Percentiles rank a stretch among this genome's conserved stretches.
These are phyloP conservation scores for Sugiyamaella sp. DNA, from an alignment of 1,139 yeast genomes.

Conservation along the genomic window DNA sequence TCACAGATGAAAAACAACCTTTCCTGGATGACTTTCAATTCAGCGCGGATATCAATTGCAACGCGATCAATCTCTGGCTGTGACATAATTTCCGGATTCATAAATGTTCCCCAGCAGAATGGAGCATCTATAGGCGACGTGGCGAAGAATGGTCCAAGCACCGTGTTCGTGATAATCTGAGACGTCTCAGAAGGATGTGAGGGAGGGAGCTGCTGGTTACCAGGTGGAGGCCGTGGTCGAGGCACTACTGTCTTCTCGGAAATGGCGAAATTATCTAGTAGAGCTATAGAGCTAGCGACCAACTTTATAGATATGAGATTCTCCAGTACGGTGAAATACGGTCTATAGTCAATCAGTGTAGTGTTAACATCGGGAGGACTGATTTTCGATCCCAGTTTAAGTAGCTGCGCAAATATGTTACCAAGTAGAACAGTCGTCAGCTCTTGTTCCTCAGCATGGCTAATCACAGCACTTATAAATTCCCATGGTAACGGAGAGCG, in stretches of 20 bases:
- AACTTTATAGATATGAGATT: constrained; percentile 61
- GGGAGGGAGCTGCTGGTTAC: constrained; percentile 4
- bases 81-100: constrained; percentile 34
- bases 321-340: constrained; percentile 60
- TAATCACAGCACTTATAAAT: constrained; percentile 60
- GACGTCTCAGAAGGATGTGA: constrained; percentile 44
- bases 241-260: constrained; percentile 5
- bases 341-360: constrained; percentile 45
- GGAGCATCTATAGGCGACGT: constrained; percentile 63
- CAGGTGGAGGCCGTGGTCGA: constrained; percentile 1
- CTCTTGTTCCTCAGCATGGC: constrained; percentile 67
- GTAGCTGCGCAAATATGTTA: constrained; percentile 10
- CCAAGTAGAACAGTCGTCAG: constrained; percentile 41
- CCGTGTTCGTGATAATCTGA: constrained; percentile 60
- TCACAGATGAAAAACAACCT: constrained; percentile 67
- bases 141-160: constrained; percentile 76
- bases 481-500: constrained; percentile 44
- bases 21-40: constrained; percentile 37
- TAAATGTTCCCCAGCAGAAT: constrained; percentile 29
- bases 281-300: constrained; percentile 63
- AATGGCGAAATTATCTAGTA: constrained; percentile 54
- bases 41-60: constrained; percentile 37
- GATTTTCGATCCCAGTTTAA: constrained; percentile 20
- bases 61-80: constrained; percentile 31
- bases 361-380: constrained; percentile 28